Conservation (phyloP, 2,329 filamentous ascomycete species). For the Trichocomaceae sp. region DNA sequence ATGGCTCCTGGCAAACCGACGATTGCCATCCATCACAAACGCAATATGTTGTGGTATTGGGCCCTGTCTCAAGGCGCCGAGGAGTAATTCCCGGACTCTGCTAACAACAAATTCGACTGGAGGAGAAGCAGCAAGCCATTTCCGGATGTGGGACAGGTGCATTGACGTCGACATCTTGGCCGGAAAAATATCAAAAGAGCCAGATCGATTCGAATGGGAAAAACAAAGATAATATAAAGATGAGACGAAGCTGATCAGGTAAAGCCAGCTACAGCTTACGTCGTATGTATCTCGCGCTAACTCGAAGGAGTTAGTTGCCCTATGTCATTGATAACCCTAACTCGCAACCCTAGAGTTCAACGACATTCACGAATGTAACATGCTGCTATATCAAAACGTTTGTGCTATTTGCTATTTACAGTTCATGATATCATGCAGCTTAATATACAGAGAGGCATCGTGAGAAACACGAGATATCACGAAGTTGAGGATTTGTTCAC, state of each 20-base stretch:
- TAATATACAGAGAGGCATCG: not conserved
- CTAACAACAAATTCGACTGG: constrained; percentile 85
- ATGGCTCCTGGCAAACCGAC: constrained; percentile 81
- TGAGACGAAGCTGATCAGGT: too few species aligned
- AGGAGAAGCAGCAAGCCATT: constrained; percentile 80
- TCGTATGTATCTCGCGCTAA: too few species aligned
- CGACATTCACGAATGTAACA: too few species aligned
- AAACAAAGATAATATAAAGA: not conserved
- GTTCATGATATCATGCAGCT: not conserved
- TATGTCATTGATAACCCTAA: too few species aligned
- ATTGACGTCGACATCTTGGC: constrained; percentile 44
- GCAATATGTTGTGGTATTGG: constrained; percentile 91
- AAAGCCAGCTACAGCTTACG: too few species aligned
- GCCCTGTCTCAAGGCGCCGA: constrained; percentile 81
- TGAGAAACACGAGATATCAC: not conserved
- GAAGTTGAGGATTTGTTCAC: not conserved
- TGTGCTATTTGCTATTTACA: too few species aligned
- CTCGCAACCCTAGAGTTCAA: too few species aligned
- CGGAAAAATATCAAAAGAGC: not conserved
- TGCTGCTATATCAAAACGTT: too few species aligned
- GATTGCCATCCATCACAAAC: constrained; percentile 99
- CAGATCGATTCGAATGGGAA: not conserved
- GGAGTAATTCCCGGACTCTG: constrained; percentile 73
- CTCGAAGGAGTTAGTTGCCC: too few species aligned
- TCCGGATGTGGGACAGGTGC: constrained; percentile 56